Evolutionary conservation across 208 protist species (phyloP), one percentile per base, ranked within the genome.

Genomic region (Porcisia hertigi): DNA sequence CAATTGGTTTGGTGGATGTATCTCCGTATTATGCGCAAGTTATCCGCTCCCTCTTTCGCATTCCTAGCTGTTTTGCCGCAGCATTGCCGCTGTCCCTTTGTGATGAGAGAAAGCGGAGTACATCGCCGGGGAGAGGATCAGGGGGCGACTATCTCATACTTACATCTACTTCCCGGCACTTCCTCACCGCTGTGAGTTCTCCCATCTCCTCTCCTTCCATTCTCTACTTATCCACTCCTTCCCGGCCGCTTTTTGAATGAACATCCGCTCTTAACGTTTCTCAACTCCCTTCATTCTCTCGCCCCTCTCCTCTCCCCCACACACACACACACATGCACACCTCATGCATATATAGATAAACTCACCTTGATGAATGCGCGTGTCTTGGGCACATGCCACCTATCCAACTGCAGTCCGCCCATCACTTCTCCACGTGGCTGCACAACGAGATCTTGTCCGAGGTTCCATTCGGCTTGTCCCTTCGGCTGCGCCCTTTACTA

Each of bases 381-480:
- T 18, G 45, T 53, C 25, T 69, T 54, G 55, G 41, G 75, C 57
- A 6, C 11, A 66, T 64, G 59, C 59, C 59, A 12, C 34, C 14
- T 8, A 64, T 64, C 14, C 59, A 41, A 6, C 16, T 82, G 12
- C 45, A 62, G 47, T 77, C 71, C 5, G 23, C 73, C 47, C 18
- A 67, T 47, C 43, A 53, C 34, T 82, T 82, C 58, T 63, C 54
- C 34, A 59, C 64, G 25, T 82, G 77, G 77, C 25, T 82, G 25
- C n/a, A 77, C 43, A 60, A 74, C 41, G 47, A 43, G 45, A 59
- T 82, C n/a, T 6, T 77, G 20, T 2, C 66, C 0, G 30, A 67
- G 43, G 55, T 72, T 1, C 77, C 77, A 0, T 70, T 82, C 41
- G 77, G 77, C n/a, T 67, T 82, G 5, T 82, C 72, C 16, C 58